Conservation (phyloP, 441 rosid species). For the Jatropha podagrica region DNA sequence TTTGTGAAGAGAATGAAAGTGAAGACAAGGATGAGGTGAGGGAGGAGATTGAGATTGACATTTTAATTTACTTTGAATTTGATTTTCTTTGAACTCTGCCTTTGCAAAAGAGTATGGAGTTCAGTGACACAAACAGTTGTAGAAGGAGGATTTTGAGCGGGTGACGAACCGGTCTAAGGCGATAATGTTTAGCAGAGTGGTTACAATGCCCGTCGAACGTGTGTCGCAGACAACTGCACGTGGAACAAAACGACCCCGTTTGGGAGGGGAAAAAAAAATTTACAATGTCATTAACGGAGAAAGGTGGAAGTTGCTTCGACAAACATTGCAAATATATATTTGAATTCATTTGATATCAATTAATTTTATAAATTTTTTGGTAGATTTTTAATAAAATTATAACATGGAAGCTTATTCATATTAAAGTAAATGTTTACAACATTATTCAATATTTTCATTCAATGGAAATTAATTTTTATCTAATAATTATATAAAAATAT, state of each 20-base stretch:
- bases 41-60: conserved; percentile 66
- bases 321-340: no score
- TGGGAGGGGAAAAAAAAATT: not conserved
- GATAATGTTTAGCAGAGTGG: conserved; percentile 12
- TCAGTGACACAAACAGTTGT: not conserved
- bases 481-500: no score
- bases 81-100: not conserved
- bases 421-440: no score
- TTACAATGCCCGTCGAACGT: not conserved
- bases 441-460: no score
- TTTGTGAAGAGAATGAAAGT: conserved; percentile 75
- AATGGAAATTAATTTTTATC: no score
- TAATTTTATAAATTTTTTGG: no score
- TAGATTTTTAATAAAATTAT: no score
- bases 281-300: no score
- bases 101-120: not conserved
- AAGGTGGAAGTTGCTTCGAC: no score
- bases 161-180: not conserved
- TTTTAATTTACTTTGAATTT: conserved; percentile 16
- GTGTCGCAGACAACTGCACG: not conserved
- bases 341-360: no score
- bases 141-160: conserved; percentile 2
- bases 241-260: not conserved
- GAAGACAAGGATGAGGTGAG: conserved; percentile 64
- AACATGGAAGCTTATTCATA: no score